Conservation (phyloP, 441 rosid genomes). For the Arabidopsis lyrata region DNA sequence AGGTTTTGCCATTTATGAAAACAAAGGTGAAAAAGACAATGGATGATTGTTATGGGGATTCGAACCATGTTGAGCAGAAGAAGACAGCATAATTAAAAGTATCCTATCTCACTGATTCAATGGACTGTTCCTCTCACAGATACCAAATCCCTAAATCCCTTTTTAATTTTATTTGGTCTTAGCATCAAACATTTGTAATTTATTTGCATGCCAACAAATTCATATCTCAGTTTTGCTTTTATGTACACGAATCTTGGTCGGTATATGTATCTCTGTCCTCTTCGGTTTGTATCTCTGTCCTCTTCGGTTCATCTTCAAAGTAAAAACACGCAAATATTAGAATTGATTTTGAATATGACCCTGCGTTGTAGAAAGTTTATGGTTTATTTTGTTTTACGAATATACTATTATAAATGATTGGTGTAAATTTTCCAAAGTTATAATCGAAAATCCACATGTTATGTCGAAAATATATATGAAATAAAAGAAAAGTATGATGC, state of each 20-base stretch:
- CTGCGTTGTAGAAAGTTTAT: background rate
- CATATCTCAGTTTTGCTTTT: constrained; percentile 45
- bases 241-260: constrained; percentile 44
- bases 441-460: constrained; percentile 8
- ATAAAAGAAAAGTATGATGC: constrained; percentile 17
- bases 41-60: constrained; percentile 40
- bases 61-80: constrained; percentile 38
- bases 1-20: constrained; percentile 27
- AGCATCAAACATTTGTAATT: constrained; percentile 19
- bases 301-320: constrained; percentile 19
- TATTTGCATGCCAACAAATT: constrained; percentile 43
- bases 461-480: background rate
- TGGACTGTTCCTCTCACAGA: constrained; percentile 39
- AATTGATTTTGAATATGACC: background rate
- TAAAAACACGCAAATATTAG: background rate
- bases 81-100: constrained; percentile 38
- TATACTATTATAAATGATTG: constrained; percentile 1
- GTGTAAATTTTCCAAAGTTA: background rate
- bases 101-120: constrained; percentile 41
- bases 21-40: constrained; percentile 44
- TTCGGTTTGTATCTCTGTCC: too few relatives aligned
- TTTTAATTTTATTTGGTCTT: constrained; percentile 17
- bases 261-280: constrained; percentile 40
- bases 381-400: background rate
- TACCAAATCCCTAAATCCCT: constrained; percentile 29